phyloP scores from a whole-genome alignment of 1,284 basidiomycete genomes.

The Heterobasidion irregulare region DNA sequence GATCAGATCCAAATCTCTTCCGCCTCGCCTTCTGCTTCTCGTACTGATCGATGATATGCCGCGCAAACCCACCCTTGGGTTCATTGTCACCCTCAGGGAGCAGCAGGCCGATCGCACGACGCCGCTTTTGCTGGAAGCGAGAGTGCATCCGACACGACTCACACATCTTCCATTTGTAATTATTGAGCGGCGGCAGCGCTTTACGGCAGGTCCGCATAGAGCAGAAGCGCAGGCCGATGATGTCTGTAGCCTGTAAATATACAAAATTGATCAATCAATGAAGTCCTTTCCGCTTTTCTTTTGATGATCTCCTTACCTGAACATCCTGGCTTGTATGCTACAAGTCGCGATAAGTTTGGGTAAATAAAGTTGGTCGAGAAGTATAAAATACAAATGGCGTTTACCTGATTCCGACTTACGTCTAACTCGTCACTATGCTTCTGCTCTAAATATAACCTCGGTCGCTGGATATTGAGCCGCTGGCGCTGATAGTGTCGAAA shows the following conservation, averaged over 20 bases:
- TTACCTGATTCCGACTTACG: conserved; percentile 1
- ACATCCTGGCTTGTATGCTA: no score
- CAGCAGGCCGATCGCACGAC: background rate
- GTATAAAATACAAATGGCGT: background rate
- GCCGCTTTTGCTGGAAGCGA: background rate
- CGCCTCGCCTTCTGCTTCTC: conserved; percentile 1
- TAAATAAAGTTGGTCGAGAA: no score
- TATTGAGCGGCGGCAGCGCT: conserved; percentile 24
- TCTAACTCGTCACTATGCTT: background rate
- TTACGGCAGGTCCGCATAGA: conserved; percentile 23
- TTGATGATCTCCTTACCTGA: no score
- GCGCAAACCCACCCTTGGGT: background rate
- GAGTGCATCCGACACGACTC: conserved; percentile 20
- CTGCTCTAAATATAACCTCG: conserved; percentile 2
- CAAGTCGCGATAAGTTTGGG: no score
- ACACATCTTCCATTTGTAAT: conserved; percentile 30
- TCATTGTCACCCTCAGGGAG: background rate
- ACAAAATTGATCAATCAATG: no score
- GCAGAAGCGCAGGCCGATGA: conserved; percentile 24
- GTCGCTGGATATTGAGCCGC: conserved; percentile 11
- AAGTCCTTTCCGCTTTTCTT: no score
- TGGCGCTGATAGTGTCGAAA: conserved; percentile 19
- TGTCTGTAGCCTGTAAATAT: conserved; percentile 4
- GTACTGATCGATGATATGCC: background rate
- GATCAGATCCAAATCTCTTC: background rate